phyloP scores from a whole-genome alignment of 2,329 filamentous ascomycete species.

The Boeremia lycopersici region DNA sequence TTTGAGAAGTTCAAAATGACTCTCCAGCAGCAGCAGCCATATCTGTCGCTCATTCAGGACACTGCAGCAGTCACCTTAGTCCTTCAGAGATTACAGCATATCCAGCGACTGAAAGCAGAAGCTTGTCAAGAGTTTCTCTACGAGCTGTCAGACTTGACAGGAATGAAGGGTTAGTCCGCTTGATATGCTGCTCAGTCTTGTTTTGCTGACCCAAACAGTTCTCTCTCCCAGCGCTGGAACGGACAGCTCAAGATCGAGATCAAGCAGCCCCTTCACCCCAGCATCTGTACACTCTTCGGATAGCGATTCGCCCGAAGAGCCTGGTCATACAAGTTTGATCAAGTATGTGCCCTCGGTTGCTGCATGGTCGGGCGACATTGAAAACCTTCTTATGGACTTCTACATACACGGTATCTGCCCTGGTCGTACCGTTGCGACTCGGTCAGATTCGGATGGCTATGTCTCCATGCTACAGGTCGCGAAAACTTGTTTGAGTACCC shows the following conservation, averaged over 20 bases:
- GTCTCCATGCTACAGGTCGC: slow-evolving; percentile 29
- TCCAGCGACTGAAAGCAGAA: slow-evolving; percentile 41
- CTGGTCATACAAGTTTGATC: slow-evolving; percentile 32
- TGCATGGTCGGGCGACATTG: slow-evolving; percentile 31
- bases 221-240: slow-evolving; percentile 35
- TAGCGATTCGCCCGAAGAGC: slow-evolving; percentile 33
- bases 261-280: slow-evolving; percentile 36
- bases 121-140: slow-evolving; percentile 44
- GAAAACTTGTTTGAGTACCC: slow-evolving; percentile 37
- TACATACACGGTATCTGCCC: slow-evolving; percentile 42
- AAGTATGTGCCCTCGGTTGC: slow-evolving; percentile 35
- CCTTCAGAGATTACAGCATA: slow-evolving; percentile 41
- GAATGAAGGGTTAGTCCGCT: slow-evolving; percentile 32
- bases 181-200: neutral
- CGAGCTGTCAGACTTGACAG: slow-evolving; percentile 40
- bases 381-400: slow-evolving; percentile 39
- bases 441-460: slow-evolving; percentile 41
- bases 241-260: slow-evolving; percentile 29
- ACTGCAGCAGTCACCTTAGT: slow-evolving; percentile 32
- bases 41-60: slow-evolving; percentile 36
- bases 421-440: slow-evolving; percentile 34
- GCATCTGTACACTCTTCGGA: slow-evolving; percentile 34
- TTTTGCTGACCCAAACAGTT: slow-evolving; percentile 27
- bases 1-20: slow-evolving; percentile 43
- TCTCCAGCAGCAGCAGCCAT: slow-evolving; percentile 36